phyloP scores from a whole-genome alignment of 208 protist species.

The Leishmania tarentolae region DNA sequence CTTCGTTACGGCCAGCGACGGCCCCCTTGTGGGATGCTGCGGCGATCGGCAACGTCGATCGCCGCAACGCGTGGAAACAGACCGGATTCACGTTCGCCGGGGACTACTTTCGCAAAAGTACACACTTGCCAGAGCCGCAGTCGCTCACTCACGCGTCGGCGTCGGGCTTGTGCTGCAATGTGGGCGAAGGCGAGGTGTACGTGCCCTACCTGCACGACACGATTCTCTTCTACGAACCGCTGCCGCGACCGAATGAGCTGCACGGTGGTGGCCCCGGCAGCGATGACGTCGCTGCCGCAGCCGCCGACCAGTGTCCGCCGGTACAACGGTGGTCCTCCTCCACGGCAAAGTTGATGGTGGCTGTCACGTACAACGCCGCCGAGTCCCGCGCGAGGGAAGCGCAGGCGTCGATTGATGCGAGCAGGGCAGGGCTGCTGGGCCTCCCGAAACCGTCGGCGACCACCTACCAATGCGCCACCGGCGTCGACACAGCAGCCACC shows the following conservation, averaged over 20 bases:
- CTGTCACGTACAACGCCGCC: constrained; percentile 47
- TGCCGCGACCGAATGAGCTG: background rate
- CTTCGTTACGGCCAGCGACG: constrained; percentile 2
- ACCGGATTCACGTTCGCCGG: constrained; percentile 8
- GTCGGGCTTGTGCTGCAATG: background rate
- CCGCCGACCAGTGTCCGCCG: background rate
- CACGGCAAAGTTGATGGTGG: constrained; percentile 26
- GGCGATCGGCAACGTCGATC: background rate
- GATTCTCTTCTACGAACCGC: constrained; percentile 41
- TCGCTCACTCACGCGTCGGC: background rate
- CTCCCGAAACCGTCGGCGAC: background rate
- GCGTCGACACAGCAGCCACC: background rate
- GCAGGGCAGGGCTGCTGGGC: constrained; percentile 10
- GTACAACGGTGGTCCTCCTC: background rate
- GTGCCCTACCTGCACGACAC: constrained; percentile 63
- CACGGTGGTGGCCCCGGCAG: too few species aligned
- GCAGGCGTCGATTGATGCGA: constrained; percentile 17
- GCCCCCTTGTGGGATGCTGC: constrained; percentile 5
- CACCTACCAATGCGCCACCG: background rate
- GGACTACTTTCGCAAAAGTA: constrained; percentile 26
- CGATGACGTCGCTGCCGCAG: background rate
- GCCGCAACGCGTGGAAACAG: constrained; percentile 4
- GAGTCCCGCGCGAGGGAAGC: constrained; percentile 37
- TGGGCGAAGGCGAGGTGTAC: constrained; percentile 15
- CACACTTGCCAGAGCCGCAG: constrained; percentile 39